These are phyloP conservation scores for Mycena sanguinolenta DNA, from an alignment of 768 basidiomycete species.

Conservation along the genomic window DNA sequence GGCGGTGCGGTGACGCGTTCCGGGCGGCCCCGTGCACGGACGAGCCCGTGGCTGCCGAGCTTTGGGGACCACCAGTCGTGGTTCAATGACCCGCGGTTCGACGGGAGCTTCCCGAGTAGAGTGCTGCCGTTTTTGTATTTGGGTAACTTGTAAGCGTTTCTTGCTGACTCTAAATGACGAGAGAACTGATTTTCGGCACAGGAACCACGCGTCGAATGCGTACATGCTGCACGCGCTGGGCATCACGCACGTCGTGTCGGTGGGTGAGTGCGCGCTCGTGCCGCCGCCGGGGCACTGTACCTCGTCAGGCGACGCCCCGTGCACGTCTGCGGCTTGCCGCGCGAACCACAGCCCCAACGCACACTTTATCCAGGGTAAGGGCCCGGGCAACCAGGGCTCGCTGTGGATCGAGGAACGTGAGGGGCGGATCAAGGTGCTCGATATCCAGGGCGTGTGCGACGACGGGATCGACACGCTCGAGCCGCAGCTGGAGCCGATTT, in stretches of 20 bases:
- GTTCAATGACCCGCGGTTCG: slow-evolving; percentile 94
- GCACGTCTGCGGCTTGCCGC: slow-evolving; percentile 37
- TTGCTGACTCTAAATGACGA: not conserved
- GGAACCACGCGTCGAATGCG: slow-evolving; percentile 94
- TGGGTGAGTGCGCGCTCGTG: slow-evolving; percentile 93
- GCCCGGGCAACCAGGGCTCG: slow-evolving; percentile 72
- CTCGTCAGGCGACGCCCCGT: slow-evolving; percentile 32
- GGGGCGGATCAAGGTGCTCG: slow-evolving; percentile 90
- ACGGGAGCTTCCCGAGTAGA: slow-evolving; percentile 95
- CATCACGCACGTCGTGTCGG: slow-evolving; percentile 97
- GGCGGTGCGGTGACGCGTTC: slow-evolving; percentile 42
- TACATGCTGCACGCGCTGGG: slow-evolving; percentile 97
- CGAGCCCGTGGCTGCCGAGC: slow-evolving; percentile 74
- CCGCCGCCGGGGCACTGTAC: slow-evolving; percentile 72
- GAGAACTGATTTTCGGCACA: slow-evolving; percentile 45
- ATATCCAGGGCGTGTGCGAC: slow-evolving; percentile 93
- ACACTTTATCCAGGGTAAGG: slow-evolving; percentile 60
- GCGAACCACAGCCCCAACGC: slow-evolving; percentile 46
- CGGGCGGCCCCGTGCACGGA: slow-evolving; percentile 77
- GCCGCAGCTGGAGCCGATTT: slow-evolving; percentile 88
- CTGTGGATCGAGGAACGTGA: slow-evolving; percentile 91
- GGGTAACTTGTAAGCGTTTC: slow-evolving; percentile 86
- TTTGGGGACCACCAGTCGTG: slow-evolving; percentile 87
- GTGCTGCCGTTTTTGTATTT: slow-evolving; percentile 94
- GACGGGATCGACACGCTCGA: slow-evolving; percentile 97